These are phyloP conservation scores for Calocybe indica DNA, from an alignment of 768 basidiomycete species.

Conservation along the genomic window DNA sequence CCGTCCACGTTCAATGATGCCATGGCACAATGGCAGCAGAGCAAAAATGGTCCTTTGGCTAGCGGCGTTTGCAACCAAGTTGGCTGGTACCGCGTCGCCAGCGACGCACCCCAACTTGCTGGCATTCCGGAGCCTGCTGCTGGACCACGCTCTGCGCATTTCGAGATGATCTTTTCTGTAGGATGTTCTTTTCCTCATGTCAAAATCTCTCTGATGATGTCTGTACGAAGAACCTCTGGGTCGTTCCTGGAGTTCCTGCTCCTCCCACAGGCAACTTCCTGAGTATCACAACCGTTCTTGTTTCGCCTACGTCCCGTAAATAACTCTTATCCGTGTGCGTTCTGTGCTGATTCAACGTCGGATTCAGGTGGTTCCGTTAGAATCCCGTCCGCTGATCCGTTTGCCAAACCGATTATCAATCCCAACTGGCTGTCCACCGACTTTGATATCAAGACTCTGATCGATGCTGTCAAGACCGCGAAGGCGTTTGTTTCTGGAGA, in stretches of 20 bases:
- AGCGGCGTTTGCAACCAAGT: slow-evolving; percentile 12
- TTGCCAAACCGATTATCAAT: slow-evolving; percentile 6
- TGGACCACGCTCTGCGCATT: slow-evolving; percentile 28
- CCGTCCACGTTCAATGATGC: background rate
- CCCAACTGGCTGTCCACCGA: slow-evolving; percentile 4
- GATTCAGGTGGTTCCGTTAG: slow-evolving; percentile 6
- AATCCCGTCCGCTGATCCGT: slow-evolving; percentile 5
- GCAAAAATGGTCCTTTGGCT: slow-evolving; percentile 16
- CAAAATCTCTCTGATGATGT: background rate
- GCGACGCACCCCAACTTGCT: slow-evolving; percentile 21
- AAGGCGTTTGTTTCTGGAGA: slow-evolving; percentile 2
- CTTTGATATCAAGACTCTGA: slow-evolving; percentile 6
- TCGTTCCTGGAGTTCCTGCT: slow-evolving; percentile 4
- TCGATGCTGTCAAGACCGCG: slow-evolving; percentile 4
- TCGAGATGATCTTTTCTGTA: slow-evolving; percentile 27
- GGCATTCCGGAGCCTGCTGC: slow-evolving; percentile 26
- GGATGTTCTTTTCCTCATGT: background rate
- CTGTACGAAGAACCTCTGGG: slow-evolving; percentile 3
- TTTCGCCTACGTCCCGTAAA: slow-evolving; percentile 6
- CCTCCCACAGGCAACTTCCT: slow-evolving; percentile 8
- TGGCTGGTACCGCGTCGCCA: slow-evolving; percentile 22
- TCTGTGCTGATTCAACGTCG: background rate
- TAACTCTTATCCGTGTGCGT: background rate
- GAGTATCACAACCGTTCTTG: slow-evolving; percentile 4
- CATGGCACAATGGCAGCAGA: slow-evolving; percentile 10